These are phyloP conservation scores for Ilex asprella DNA, from an alignment of 257 asterid genomes.

Conservation along the genomic window DNA sequence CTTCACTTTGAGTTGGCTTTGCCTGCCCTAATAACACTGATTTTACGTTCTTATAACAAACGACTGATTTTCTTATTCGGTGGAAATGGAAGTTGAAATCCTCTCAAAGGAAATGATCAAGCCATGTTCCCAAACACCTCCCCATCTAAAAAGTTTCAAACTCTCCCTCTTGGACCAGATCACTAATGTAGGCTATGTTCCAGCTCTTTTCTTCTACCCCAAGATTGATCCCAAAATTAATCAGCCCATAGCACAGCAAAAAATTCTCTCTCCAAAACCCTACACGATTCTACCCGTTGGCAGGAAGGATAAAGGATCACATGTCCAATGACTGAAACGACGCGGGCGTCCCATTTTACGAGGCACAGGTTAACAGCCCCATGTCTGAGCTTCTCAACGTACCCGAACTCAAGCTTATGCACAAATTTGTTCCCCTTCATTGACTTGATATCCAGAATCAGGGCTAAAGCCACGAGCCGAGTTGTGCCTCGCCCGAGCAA, in stretches of 20 bases:
- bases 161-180: conserved; percentile 5
- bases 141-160: neutral
- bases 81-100: too few species aligned
- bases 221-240: neutral
- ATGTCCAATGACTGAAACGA: conserved; percentile 7
- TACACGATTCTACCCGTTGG: neutral
- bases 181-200: neutral
- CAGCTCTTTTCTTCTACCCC: neutral
- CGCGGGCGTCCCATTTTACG: neutral
- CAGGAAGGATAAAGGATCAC: conserved; percentile 4
- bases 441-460: too few species aligned
- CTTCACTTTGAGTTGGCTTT: too few species aligned
- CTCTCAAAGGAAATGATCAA: neutral
- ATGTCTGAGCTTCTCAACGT: conserved; percentile 6
- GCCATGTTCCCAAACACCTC: conserved; percentile 4
- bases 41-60: too few species aligned
- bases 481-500: too few species aligned
- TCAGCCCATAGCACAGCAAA: neutral
- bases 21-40: too few species aligned
- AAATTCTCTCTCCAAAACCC: conserved; percentile 4
- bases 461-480: too few species aligned
- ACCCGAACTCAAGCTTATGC: neutral
- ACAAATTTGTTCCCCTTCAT: neutral
- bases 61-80: too few species aligned
- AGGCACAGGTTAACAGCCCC: neutral